Percentiles rank a stretch among this genome's conserved stretches.
These are phyloP conservation scores for Phallus indusiatus DNA, from an alignment of 768 basidiomycete genomes.

Conservation along the genomic window DNA sequence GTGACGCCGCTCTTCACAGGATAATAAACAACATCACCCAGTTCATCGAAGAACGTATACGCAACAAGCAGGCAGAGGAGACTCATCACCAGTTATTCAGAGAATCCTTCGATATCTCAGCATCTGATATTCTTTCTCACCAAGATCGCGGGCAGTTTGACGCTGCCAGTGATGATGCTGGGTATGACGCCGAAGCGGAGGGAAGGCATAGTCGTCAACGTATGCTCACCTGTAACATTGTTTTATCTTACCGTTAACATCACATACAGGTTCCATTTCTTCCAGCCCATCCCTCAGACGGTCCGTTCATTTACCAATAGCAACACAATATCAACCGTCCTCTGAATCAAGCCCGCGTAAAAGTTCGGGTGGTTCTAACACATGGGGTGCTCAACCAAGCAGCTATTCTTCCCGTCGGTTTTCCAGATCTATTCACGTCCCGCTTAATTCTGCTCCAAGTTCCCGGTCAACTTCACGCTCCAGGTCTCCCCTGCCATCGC, in stretches of 20 bases:
- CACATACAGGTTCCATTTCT: conserved; percentile 54
- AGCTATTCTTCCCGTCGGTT: conserved; percentile 61
- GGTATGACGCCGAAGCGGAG: conserved; percentile 72
- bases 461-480: conserved; percentile 95
- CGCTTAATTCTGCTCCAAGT: conserved; percentile 63
- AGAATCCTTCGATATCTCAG: conserved; percentile 50
- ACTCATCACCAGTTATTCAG: conserved; percentile 36
- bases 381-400: conserved; percentile 43
- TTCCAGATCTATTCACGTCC: conserved; percentile 76
- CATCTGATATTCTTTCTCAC: conserved; percentile 29
- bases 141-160: conserved; percentile 37
- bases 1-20: conserved; percentile 92
- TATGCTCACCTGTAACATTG: conserved; percentile 34
- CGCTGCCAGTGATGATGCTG: conserved; percentile 63
- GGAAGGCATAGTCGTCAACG: conserved; percentile 62
- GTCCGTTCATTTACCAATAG: conserved; percentile 46
- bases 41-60: conserved; percentile 72
- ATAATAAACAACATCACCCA: conserved; percentile 90
- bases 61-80: conserved; percentile 30
- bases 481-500: conserved; percentile 77
- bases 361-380: conserved; percentile 35
- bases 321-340: conserved; percentile 47
- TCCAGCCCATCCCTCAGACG: conserved; percentile 69
- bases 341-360: conserved; percentile 62
- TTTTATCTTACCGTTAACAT: not conserved